Evolutionary conservation across 306 rosid genomes (phyloP).

Genomic region (Senna tora): DNA sequence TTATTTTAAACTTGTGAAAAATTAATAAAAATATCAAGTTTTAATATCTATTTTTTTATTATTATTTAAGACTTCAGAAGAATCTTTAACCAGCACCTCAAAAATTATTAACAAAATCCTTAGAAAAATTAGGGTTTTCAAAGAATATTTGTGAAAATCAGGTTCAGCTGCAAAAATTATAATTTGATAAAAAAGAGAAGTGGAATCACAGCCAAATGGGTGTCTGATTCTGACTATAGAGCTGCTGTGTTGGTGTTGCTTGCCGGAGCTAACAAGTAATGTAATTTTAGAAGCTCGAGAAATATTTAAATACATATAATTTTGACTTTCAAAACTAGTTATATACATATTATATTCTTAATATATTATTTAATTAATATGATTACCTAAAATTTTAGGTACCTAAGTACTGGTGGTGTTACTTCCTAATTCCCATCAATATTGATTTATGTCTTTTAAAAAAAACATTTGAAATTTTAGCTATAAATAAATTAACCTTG

Average conservation of each 20-base stretch:
- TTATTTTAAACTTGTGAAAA: too few relatives aligned
- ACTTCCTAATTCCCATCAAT: conserved; percentile 29
- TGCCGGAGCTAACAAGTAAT: conserved; percentile 75
- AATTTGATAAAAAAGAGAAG: conserved; percentile 11
- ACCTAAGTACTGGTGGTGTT: conserved; percentile 2
- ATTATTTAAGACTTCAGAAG: too few relatives aligned
- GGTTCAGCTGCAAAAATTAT: conserved; percentile 10
- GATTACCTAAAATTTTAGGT: neutral
- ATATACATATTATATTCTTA: neutral
- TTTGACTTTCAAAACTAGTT: conserved; percentile 54
- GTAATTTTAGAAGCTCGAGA: conserved; percentile 57
- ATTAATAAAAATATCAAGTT: too few relatives aligned
- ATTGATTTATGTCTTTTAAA: neutral
- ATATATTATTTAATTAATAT: neutral
- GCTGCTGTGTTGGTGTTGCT: conserved; percentile 50
- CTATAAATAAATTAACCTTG: neutral
- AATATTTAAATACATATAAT: conserved; percentile 43
- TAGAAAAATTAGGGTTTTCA: too few relatives aligned
- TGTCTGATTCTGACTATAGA: conserved; percentile 48
- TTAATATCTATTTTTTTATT: too few relatives aligned
- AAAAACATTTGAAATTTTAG: neutral
- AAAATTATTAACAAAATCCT: too few relatives aligned
- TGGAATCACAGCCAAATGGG: conserved; percentile 52
- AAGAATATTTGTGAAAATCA: conserved; percentile 44
- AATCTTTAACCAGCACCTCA: too few relatives aligned